phyloP scores from a whole-genome alignment of 2,329 filamentous ascomycete species.

The Alternaria angustiovoidea region DNA sequence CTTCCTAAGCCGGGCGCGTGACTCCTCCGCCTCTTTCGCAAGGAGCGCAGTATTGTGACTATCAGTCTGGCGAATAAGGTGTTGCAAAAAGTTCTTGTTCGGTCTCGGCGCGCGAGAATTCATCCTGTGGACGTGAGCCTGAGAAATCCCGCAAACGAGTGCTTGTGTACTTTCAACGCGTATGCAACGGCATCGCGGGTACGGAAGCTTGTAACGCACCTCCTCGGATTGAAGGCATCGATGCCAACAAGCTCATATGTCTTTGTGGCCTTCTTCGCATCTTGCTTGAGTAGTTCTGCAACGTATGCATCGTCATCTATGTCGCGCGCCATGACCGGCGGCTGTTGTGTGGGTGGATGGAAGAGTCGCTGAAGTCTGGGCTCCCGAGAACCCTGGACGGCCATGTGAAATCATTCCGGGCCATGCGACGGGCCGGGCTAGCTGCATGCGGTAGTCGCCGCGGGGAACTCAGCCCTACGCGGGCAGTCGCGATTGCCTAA shows the following conservation, averaged over 20 bases:
- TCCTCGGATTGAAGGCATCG: conserved; percentile 68
- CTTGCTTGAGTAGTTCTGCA: conserved; percentile 78
- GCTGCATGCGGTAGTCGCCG: conserved; percentile 27
- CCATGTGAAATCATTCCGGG: conserved; percentile 13
- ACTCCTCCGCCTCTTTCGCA: conserved; percentile 83
- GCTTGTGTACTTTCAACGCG: conserved; percentile 14
- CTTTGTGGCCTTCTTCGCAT: conserved; percentile 76
- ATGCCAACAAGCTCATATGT: conserved; percentile 79
- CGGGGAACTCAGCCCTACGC: conserved; percentile 31
- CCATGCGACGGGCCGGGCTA: conserved; percentile 8
- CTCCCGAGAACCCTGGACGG: neutral
- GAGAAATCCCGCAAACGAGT: neutral
- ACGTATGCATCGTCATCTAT: conserved; percentile 75
- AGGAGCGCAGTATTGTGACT: conserved; percentile 87
- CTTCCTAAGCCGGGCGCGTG: conserved; percentile 71
- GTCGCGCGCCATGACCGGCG: conserved; percentile 29
- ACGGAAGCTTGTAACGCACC: conserved; percentile 50
- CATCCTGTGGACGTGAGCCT: conserved; percentile 57
- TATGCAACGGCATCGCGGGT: conserved; percentile 10
- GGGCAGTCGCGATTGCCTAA: conserved; percentile 28
- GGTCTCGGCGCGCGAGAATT: conserved; percentile 77
- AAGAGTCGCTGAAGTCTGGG: neutral
- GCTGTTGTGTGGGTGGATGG: neutral
- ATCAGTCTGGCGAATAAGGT: conserved; percentile 88
- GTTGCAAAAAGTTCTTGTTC: conserved; percentile 87